Base-by-base conservation (phyloP, 768 basidiomycete genomes). In the Tulasnella sp. region DNA sequence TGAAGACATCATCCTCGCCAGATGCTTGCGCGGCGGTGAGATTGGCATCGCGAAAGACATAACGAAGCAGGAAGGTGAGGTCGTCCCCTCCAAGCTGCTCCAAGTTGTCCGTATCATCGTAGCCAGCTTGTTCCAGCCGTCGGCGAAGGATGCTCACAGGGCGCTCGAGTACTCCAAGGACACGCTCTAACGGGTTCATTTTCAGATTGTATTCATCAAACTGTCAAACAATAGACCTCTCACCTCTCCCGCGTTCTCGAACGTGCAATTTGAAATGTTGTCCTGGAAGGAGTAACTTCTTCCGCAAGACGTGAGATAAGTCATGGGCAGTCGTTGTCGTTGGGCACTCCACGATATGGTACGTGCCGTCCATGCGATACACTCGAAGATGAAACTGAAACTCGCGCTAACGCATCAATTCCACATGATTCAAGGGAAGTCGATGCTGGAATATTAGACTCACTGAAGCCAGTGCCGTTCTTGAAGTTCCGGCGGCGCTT, bases 121-220 rank as follows among this genome's bases (percentile, higher is more conserved):
- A 97, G 0, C 94, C 93, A 2, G 92, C 91, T 68, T 94, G 90
- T 64, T 87, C 82, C 62, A 97, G 73, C 38, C 91, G 78, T 42
- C 87, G 78, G 59, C 84, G 79, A 21, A 94, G 85, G 60, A 96
- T 90, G 34, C 81, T 80, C 1, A 91, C 84, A 0, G 94, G 94
- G 48, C 80, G 75, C 70, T 99, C 96, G 1, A 82, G 82, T 19
- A 80, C 79, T 7, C 81, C 82, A 58, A 99, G 73, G 41, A 92
- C 75, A 11, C 94, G 85, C 66, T 98, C 93, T 94, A 22, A 60
- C 44, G n/a, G 17, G 25, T 55, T 9, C 62, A 53, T 42, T 27
- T 17, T 17, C 27, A 25, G 10, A 5, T n/a, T 3, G 19, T 2
- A 41, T 43, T 11, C 19, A 27, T 41, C 45, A 48, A 44, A 27